phyloP scores from a whole-genome alignment of 768 basidiomycete genomes.

The Trametes villosa region DNA sequence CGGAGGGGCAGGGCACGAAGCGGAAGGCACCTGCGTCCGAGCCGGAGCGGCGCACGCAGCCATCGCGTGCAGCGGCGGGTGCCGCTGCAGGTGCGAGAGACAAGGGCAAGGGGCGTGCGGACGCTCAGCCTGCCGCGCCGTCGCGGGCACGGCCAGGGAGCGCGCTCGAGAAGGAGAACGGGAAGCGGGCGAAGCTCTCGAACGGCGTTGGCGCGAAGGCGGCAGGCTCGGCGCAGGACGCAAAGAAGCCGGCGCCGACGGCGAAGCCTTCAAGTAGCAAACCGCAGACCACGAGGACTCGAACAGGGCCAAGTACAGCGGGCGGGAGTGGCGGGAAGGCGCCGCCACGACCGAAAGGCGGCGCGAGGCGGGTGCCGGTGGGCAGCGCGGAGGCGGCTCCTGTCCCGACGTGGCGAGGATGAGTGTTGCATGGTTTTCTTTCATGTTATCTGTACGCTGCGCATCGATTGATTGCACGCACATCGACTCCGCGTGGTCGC shows the following conservation, averaged over 20 bases:
- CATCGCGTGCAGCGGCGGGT: neutral
- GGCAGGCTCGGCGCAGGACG: neutral
- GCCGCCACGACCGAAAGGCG: constrained; percentile 38
- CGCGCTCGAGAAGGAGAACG: constrained; percentile 36
- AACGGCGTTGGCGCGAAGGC: constrained; percentile 2
- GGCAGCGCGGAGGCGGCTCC: constrained; percentile 67
- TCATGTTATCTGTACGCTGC: too few species aligned
- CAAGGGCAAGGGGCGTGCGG: constrained; percentile 45
- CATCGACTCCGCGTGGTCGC: too few species aligned
- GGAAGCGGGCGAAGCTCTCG: constrained; percentile 26
- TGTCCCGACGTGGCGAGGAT: constrained; percentile 55
- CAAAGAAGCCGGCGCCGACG: constrained; percentile 2
- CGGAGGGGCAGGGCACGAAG: constrained; percentile 34
- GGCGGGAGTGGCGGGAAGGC: constrained; percentile 1
- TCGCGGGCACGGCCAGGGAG: constrained; percentile 20
- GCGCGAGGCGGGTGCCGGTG: constrained; percentile 68
- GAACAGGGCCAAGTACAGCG: neutral
- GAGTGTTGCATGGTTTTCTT: constrained; percentile 11
- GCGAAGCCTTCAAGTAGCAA: constrained; percentile 9
- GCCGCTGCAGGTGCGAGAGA: constrained; percentile 38
- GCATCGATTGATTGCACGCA: too few species aligned
- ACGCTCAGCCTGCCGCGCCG: constrained; percentile 14
- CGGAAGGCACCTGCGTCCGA: constrained; percentile 8
- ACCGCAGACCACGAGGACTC: neutral
- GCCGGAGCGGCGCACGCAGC: neutral